phyloP scores from a whole-genome alignment of 1,284 basidiomycete genomes.

The Ustilago shanxiensis region DNA sequence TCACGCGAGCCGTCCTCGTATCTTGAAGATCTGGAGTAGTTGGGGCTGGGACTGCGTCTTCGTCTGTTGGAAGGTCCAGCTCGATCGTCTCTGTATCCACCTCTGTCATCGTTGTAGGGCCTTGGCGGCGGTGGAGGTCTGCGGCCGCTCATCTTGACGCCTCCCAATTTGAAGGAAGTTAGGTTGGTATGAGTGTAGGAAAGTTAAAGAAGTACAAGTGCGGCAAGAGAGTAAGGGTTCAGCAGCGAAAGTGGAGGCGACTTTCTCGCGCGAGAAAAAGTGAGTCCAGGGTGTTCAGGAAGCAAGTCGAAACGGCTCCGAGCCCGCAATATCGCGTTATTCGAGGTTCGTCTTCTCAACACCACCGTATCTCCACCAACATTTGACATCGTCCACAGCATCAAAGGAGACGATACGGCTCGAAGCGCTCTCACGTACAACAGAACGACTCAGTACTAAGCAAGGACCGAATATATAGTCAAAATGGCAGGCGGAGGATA shows the following conservation, averaged over 20 bases:
- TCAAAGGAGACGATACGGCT: not conserved
- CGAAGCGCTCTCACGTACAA: not conserved
- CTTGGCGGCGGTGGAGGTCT: conserved; percentile 29
- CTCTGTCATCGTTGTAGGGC: conserved; percentile 22
- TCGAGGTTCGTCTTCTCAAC: conserved; percentile 17
- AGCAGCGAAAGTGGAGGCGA: not conserved
- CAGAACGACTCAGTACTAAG: too few species aligned
- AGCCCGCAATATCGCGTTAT: conserved; percentile 24
- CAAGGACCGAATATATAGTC: conserved; percentile 8
- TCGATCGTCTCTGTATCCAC: conserved; percentile 17
- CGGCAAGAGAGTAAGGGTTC: not conserved
- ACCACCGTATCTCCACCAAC: not conserved
- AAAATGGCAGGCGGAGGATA: conserved; percentile 65
- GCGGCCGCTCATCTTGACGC: conserved; percentile 26
- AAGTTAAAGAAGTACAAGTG: not conserved
- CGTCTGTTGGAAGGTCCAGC: conserved; percentile 16
- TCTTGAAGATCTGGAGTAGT: conserved; percentile 6
- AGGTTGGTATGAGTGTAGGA: not conserved
- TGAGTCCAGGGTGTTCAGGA: not conserved
- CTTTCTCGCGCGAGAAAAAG: conserved; percentile 28
- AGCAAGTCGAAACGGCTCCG: conserved; percentile 26
- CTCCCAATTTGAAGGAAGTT: too few species aligned
- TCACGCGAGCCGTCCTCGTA: conserved; percentile 11
- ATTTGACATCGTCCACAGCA: not conserved
- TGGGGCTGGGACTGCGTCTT: conserved; percentile 32